phyloP scores from a whole-genome alignment of 768 basidiomycete species.

The Leccinellum luteum region DNA sequence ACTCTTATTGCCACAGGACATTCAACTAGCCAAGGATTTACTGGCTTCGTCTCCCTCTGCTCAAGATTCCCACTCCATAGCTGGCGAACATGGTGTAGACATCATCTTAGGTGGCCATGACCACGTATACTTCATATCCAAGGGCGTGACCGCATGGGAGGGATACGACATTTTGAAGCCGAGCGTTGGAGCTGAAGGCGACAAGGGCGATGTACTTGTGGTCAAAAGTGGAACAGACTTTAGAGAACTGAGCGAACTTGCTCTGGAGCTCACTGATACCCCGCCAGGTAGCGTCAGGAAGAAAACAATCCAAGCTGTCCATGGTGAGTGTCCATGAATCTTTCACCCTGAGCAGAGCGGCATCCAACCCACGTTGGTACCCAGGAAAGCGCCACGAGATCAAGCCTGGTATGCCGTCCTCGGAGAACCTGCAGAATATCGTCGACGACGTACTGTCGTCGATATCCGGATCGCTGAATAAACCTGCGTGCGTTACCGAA shows the following conservation, averaged over 20 bases:
- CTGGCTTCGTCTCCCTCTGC: constrained; percentile 55
- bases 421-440: constrained; percentile 51
- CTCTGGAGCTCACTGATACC: constrained; percentile 57
- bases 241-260: constrained; percentile 77
- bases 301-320: constrained; percentile 60
- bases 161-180: constrained; percentile 51
- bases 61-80: constrained; percentile 43
- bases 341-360: background rate
- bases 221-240: constrained; percentile 92
- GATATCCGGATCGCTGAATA: constrained; percentile 66
- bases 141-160: constrained; percentile 65
- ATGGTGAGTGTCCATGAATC: constrained; percentile 40
- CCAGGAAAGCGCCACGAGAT: constrained; percentile 66
- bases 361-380: background rate
- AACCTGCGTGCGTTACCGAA: constrained; percentile 70
- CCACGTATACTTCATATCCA: constrained; percentile 74
- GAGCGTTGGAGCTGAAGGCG: constrained; percentile 68
- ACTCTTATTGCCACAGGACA: constrained; percentile 49
- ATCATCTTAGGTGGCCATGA: constrained; percentile 87
- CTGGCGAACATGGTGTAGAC: constrained; percentile 73
- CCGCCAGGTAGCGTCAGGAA: constrained; percentile 61
- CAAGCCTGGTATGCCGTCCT: constrained; percentile 57
- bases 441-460: constrained; percentile 62
- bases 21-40: constrained; percentile 64
- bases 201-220: constrained; percentile 68